Base-by-base conservation (phyloP, 2,329 filamentous ascomycete genomes). In the Rutstroemia sp. region DNA sequence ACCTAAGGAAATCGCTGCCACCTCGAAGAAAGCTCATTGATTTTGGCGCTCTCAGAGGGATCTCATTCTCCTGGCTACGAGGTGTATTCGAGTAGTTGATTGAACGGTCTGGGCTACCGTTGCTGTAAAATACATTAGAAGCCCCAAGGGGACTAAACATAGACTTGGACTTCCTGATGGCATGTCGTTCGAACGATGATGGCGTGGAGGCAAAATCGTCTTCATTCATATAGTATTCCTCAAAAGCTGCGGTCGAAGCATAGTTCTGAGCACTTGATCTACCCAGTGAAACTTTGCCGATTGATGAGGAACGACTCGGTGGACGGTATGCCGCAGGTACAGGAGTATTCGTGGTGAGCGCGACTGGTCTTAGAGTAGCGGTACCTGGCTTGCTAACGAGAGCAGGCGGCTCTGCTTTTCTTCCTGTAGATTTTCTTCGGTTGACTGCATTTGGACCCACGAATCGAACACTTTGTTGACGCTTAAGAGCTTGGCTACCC, bases 401-500 rank as follows among this genome's bases (percentile, higher is more conserved):
- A 21, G 63, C 38, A 2, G 58, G 19, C n/a, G 42, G 45, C 8
- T 65, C 60, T 2, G 51, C 54, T 62, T 64, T 62, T 10, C 53
- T 63, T n/a, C 53, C 60, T 7, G 63, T 52, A 5, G 64, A 65
- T 50, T 62, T 61, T 17, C 62, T 58, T 54, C 61, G 60, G 30
- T 60, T 61, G 30, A 66, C 57, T 5, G 64, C 65, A 58, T 62
- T 60, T 4, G 67, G 63, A 5, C 68, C 65, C n/a, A 61, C 63
- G 57, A 70, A 85, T 1, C 82, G 76, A 44, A 86, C 75, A 61
- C 82, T 85, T 55, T 78, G 77, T 56, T 77, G 75, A 7, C 74
- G 75, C 42, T 65, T 69, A 12, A 79, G 60, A 8, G 55, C 60
- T 8, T 54, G 67, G 30, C 27, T 61, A 14, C 58, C 60, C 16